phyloP scores from a whole-genome alignment of 2,329 filamentous ascomycete genomes.

The Torrubiella hemipterigena region DNA sequence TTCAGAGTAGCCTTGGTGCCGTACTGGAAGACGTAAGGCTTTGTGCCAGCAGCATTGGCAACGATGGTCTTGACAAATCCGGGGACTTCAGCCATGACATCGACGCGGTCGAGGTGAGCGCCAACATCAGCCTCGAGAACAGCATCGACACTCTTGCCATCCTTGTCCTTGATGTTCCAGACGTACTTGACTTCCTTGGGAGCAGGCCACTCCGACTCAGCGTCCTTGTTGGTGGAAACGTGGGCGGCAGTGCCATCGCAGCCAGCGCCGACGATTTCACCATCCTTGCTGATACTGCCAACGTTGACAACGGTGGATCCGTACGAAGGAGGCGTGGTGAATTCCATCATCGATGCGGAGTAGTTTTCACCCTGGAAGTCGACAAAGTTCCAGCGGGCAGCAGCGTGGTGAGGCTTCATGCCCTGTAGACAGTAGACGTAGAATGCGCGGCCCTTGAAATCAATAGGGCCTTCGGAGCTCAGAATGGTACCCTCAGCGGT shows the following conservation, averaged over 20 bases:
- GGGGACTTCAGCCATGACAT: slow-evolving; percentile 94
- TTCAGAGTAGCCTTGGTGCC: slow-evolving; percentile 61
- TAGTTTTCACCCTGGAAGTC: slow-evolving; percentile 81
- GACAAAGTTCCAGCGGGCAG: slow-evolving; percentile 84
- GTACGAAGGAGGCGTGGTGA: slow-evolving; percentile 86
- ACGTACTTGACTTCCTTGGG: slow-evolving; percentile 62
- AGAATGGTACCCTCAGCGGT: slow-evolving; percentile 71
- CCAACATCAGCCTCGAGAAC: slow-evolving; percentile 58
- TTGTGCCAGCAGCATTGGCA: slow-evolving; percentile 76
- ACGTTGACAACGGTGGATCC: slow-evolving; percentile 75
- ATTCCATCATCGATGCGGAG: slow-evolving; percentile 92
- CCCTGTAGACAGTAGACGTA: slow-evolving; percentile 84
- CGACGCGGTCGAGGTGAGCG: slow-evolving; percentile 60
- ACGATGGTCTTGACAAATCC: slow-evolving; percentile 93
- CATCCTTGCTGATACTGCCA: slow-evolving; percentile 70
- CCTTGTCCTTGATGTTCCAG: slow-evolving; percentile 69
- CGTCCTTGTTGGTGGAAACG: slow-evolving; percentile 56
- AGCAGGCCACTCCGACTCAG: slow-evolving; percentile 79
- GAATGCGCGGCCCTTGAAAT: slow-evolving; percentile 69
- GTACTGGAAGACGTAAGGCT: slow-evolving; percentile 97
- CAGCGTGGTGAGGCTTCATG: slow-evolving; percentile 98
- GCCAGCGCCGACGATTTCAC: slow-evolving; percentile 65
- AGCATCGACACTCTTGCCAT: slow-evolving; percentile 61
- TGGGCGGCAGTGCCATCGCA: slow-evolving; percentile 55
- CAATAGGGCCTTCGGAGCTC: slow-evolving; percentile 67